These are phyloP conservation scores for Ploettnerulaceae sp. DNA, from an alignment of 2,329 filamentous ascomycete genomes.

Conservation along the genomic window DNA sequence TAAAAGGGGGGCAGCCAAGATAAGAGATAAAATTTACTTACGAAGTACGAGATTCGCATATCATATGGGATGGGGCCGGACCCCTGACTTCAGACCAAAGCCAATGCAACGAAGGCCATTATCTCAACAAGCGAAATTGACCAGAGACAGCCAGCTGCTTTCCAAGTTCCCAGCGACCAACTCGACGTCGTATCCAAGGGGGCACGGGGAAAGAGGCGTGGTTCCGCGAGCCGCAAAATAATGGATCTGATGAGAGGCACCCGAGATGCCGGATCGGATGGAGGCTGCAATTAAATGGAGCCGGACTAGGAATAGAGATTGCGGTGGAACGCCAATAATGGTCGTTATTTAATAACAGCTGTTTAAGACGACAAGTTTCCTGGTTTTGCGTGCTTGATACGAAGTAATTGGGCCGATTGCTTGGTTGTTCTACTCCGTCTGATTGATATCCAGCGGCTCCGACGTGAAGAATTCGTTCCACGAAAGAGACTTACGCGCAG, in stretches of 20 bases:
- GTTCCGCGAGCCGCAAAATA: slow-evolving; percentile 7
- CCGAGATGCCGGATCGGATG: slow-evolving; percentile 5
- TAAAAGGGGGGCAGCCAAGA: slow-evolving; percentile 6
- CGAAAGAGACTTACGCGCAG: not conserved
- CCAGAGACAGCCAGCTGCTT: slow-evolving; percentile 8
- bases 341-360: too few relatives aligned
- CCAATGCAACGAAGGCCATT: slow-evolving; percentile 5
- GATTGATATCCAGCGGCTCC: too few relatives aligned
- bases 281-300: not conserved
- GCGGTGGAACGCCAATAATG: too few relatives aligned
- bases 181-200: slow-evolving; percentile 1
- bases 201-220: slow-evolving; percentile 9
- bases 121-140: slow-evolving; percentile 13
- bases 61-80: slow-evolving; percentile 1
- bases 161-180: not conserved
- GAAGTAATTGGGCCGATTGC: not conserved
- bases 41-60: slow-evolving; percentile 10
- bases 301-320: slow-evolving; percentile 4
- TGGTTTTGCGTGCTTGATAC: too few relatives aligned
- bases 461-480: too few relatives aligned
- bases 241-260: not conserved
- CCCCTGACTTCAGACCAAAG: slow-evolving; percentile 8
- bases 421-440: not conserved
- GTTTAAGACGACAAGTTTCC: too few relatives aligned
- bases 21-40: slow-evolving; percentile 1